These are phyloP conservation scores for Penicillium diatomitis DNA, from an alignment of 495 filamentous ascomycete genomes.

Conservation along the genomic window DNA sequence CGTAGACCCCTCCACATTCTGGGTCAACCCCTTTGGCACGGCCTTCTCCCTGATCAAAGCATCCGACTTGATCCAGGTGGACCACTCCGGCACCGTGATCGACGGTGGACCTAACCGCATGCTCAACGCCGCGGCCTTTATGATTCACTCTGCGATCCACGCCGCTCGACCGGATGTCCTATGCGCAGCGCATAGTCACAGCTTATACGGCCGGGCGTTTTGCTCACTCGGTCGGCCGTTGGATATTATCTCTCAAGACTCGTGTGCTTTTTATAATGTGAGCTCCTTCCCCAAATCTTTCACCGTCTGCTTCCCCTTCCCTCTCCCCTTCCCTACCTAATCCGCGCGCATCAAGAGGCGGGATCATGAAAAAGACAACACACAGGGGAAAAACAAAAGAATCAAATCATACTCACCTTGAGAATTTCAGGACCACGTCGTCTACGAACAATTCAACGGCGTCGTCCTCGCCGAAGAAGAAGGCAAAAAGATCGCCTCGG, in stretches of 20 bases:
- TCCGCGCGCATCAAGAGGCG: no score
- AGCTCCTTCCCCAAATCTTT: not conserved
- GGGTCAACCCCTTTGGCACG: conserved; percentile 74
- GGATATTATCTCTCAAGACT: conserved; percentile 66
- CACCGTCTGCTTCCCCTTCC: no score
- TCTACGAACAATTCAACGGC: conserved; percentile 62
- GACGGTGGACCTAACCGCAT: conserved; percentile 53
- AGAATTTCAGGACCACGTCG: conserved; percentile 43
- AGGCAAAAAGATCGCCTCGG: conserved; percentile 56
- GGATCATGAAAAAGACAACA: not conserved
- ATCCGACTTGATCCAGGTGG: conserved; percentile 63
- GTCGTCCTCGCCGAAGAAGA: conserved; percentile 64
- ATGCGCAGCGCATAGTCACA: conserved; percentile 66
- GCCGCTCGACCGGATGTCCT: conserved; percentile 60
- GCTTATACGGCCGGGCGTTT: conserved; percentile 61
- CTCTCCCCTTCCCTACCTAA: no score
- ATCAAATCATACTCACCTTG: no score
- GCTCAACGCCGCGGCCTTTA: conserved; percentile 61
- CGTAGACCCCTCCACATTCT: conserved; percentile 59
- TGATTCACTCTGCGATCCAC: conserved; percentile 62
- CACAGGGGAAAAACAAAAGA: conserved; percentile 3
- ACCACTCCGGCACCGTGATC: conserved; percentile 55
- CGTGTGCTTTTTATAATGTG: conserved; percentile 56
- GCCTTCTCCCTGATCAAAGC: conserved; percentile 61
- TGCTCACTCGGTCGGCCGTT: conserved; percentile 55